A percentile compares a stretch with the other conserved stretches of the same genome.
phyloP scores from a whole-genome alignment of 805 yeast species.

The Yarrowia phangngaensis region DNA sequence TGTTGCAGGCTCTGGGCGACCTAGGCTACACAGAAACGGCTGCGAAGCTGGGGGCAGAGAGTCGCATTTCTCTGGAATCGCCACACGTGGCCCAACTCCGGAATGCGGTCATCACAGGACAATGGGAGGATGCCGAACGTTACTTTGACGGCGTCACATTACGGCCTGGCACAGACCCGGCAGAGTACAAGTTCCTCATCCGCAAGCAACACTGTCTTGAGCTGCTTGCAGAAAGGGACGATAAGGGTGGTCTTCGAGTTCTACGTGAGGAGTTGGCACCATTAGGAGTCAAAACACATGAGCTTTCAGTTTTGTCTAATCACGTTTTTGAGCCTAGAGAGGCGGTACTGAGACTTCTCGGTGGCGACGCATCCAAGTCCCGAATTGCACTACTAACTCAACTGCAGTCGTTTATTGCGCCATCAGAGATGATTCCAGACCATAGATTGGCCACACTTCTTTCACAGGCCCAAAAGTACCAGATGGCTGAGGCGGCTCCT shows the following conservation, averaged over 20 bases:
- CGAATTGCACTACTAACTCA: constrained; percentile 44
- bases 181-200: constrained; percentile 39
- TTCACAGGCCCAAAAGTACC: constrained; percentile 50
- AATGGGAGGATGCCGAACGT: constrained; percentile 43
- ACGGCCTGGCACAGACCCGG: constrained; percentile 31
- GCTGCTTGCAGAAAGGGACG: constrained; percentile 39
- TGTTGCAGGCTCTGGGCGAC: constrained; percentile 51
- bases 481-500: constrained; percentile 40
- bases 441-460: constrained; percentile 50
- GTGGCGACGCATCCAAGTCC: constrained; percentile 40
- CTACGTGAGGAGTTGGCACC: constrained; percentile 42
- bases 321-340: constrained; percentile 36
- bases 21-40: constrained; percentile 48
- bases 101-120: constrained; percentile 42
- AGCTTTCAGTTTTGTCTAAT: constrained; percentile 35
- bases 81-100: constrained; percentile 45
- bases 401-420: constrained; percentile 48
- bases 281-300: constrained; percentile 35
- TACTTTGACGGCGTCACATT: constrained; percentile 36
- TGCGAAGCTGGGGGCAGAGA: constrained; percentile 42
- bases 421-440: constrained; percentile 53
- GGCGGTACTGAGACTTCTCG: constrained; percentile 34
- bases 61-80: constrained; percentile 41
- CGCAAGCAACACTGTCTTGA: constrained; percentile 46
- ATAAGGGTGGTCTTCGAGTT: constrained; percentile 41